A percentile compares a stretch with the other conserved stretches of the same genome.
Conservation (phyloP, 2,329 filamentous ascomycete genomes). For the Coniella lustricola region DNA sequence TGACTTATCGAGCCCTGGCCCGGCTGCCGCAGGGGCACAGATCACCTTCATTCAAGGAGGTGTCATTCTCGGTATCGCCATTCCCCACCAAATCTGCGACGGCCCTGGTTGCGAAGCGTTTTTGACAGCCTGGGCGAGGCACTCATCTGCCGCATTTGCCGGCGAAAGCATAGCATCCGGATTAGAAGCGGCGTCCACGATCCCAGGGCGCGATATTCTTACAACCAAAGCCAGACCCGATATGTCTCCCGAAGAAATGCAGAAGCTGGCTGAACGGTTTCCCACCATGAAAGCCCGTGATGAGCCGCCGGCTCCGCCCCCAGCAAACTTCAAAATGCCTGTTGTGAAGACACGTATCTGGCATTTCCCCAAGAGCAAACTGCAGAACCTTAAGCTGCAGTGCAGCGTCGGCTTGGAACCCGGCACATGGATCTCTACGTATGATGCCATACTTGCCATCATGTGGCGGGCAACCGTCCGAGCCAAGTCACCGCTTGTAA, state of each 20-base stretch:
- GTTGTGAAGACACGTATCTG: constrained; percentile 18
- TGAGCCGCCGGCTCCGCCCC: constrained; percentile 17
- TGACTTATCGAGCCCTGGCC: constrained; percentile 1
- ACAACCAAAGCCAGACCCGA: too few species aligned
- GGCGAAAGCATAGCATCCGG: constrained; percentile 4
- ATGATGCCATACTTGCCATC: constrained; percentile 22
- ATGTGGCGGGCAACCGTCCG: constrained; percentile 21
- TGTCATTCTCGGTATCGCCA: constrained; percentile 21
- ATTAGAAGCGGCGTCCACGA: background rate
- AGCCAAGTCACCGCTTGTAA: constrained; percentile 18
- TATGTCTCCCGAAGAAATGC: background rate
- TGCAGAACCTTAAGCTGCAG: constrained; percentile 17
- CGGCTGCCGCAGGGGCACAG: constrained; percentile 17
- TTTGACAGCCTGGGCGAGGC: constrained; percentile 22
- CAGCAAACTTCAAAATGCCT: constrained; percentile 22
- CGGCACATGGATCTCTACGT: constrained; percentile 21
- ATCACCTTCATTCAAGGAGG: constrained; percentile 24
- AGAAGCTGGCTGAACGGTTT: constrained; percentile 5
- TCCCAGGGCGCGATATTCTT: background rate
- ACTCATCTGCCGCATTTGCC: constrained; percentile 16
- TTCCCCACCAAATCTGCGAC: constrained; percentile 22
- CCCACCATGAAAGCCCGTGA: constrained; percentile 3
- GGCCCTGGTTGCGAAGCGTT: constrained; percentile 23
- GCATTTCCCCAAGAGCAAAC: constrained; percentile 20
- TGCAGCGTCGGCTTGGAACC: background rate